These are phyloP conservation scores for Venustampulla echinocandica DNA, from an alignment of 495 filamentous ascomycete genomes.

Conservation along the genomic window DNA sequence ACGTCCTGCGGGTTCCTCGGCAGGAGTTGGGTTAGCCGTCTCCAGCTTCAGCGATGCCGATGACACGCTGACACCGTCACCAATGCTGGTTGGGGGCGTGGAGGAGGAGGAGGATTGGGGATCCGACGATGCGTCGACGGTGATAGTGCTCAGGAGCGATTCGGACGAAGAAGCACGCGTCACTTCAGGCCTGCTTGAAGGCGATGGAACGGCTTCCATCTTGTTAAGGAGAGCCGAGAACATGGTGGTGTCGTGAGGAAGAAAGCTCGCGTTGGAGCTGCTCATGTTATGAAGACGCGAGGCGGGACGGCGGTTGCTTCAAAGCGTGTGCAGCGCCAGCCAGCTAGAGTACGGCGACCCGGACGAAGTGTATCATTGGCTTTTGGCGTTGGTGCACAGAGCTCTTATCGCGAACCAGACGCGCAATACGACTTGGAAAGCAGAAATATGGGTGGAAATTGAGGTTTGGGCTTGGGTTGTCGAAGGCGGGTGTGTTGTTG, in stretches of 20 bases:
- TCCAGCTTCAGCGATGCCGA: slow-evolving; percentile 18
- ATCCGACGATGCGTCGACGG: slow-evolving; percentile 14
- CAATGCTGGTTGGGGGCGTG: slow-evolving; percentile 31
- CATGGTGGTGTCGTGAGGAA: slow-evolving; percentile 37
- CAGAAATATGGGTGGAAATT: no score
- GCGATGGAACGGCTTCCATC: slow-evolving; percentile 4
- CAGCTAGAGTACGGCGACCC: no score
- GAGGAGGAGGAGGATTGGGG: slow-evolving; percentile 20
- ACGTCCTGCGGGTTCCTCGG: slow-evolving; percentile 20
- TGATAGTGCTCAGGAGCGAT: slow-evolving; percentile 17
- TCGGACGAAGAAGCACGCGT: slow-evolving; percentile 19
- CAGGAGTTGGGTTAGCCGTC: slow-evolving; percentile 1
- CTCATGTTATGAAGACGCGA: background rate
- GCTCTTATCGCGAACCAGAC: no score
- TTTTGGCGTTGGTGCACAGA: no score
- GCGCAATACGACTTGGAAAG: no score
- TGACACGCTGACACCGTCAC: slow-evolving; percentile 27
- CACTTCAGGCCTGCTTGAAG: slow-evolving; percentile 3
- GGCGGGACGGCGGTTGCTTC: background rate
- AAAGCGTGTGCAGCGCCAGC: no score
- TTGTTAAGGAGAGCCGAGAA: slow-evolving; percentile 17
- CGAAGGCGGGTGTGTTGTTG: no score
- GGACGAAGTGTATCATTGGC: no score
- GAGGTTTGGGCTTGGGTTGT: no score
- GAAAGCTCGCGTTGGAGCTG: slow-evolving; percentile 39